A percentile compares a stretch with the other conserved stretches of the same genome.
Evolutionary conservation across 2,329 filamentous ascomycete species (phyloP).

Genomic region (Talaromyces verruculosus): DNA sequence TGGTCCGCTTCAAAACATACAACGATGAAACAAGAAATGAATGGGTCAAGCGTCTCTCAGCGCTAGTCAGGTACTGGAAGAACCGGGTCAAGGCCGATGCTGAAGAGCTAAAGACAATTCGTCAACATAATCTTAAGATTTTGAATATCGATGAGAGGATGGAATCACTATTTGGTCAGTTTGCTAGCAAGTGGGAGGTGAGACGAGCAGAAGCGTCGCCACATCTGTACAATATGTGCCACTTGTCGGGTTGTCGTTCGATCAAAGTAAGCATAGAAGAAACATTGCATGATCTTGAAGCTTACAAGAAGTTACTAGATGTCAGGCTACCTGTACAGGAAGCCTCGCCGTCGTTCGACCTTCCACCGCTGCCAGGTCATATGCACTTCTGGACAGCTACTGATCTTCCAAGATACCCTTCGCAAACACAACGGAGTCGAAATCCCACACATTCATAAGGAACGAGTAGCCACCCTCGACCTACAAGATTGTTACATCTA

Average conservation of each 20-base stretch:
- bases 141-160: conserved; percentile 65
- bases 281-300: neutral
- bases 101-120: conserved; percentile 56
- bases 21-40: conserved; percentile 58
- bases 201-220: conserved; percentile 63
- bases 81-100: conserved; percentile 57
- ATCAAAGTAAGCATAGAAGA: conserved; percentile 47
- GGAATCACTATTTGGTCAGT: conserved; percentile 65
- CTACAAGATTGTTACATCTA: conserved; percentile 66
- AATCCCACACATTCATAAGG: conserved; percentile 61
- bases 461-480: conserved; percentile 59
- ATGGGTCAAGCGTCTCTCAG: conserved; percentile 60
- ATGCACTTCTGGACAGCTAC: conserved; percentile 59
- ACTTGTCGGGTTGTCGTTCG: conserved; percentile 61
- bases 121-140: conserved; percentile 58
- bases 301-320: conserved; percentile 39
- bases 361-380: conserved; percentile 63
- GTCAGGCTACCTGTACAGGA: conserved; percentile 63
- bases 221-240: conserved; percentile 66
- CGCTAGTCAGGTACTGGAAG: conserved; percentile 63
- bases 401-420: conserved; percentile 62
- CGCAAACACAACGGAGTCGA: conserved; percentile 56
- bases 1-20: conserved; percentile 62
- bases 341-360: conserved; percentile 61
- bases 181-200: conserved; percentile 68